phyloP scores from a whole-genome alignment of 176 grass and related monocot species.

The Musa itinerans region DNA sequence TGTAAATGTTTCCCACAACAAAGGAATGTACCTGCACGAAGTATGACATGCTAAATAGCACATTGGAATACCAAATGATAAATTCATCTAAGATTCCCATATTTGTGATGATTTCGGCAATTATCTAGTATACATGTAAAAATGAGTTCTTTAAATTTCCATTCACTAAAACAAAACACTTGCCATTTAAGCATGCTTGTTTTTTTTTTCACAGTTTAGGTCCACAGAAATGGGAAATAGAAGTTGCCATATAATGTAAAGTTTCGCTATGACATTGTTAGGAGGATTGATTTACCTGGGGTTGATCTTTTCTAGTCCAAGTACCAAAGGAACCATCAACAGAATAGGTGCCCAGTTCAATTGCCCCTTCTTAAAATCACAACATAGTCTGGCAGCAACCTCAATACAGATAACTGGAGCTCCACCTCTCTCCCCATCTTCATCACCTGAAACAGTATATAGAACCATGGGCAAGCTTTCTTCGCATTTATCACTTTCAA shows the following conservation, averaged over 20 bases:
- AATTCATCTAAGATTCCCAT: neutral
- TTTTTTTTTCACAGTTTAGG: neutral
- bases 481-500: constrained; percentile 20
- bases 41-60: neutral
- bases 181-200: too few species aligned
- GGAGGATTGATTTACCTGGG: constrained; percentile 50
- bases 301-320: constrained; percentile 94
- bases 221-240: neutral
- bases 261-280: neutral
- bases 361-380: constrained; percentile 55
- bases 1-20: constrained; percentile 82
- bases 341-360: constrained; percentile 57
- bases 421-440: constrained; percentile 91
- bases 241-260: neutral
- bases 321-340: constrained; percentile 82
- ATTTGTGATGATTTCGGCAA: too few species aligned
- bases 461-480: constrained; percentile 64
- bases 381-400: constrained; percentile 62
- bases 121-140: too few species aligned
- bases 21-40: constrained; percentile 71
- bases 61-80: neutral
- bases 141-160: too few species aligned
- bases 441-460: constrained; percentile 90
- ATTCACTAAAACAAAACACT: too few species aligned
- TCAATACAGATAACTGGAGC: constrained; percentile 90